Conservation (phyloP, 345 rosid species). For the Citrus glauca region DNA sequence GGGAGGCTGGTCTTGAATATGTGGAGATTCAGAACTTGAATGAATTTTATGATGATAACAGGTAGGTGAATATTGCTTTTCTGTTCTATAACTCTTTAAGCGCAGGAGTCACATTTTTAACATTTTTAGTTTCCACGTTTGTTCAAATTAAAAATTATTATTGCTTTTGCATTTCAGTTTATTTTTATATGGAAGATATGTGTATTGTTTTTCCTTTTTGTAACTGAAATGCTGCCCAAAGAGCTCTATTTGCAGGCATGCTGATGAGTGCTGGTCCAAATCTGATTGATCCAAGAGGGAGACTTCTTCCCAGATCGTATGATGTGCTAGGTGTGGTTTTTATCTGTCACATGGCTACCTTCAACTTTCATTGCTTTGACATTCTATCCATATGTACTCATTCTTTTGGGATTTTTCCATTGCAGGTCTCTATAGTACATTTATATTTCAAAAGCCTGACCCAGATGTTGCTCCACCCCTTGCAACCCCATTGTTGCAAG, state of each 20-base stretch:
- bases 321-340: slow-evolving; percentile 64
- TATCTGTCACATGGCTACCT: background rate
- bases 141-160: no score
- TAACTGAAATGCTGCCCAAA: slow-evolving; percentile 22
- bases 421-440: slow-evolving; percentile 81
- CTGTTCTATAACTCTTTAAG: background rate
- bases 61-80: slow-evolving; percentile 31
- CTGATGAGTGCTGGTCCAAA: slow-evolving; percentile 68
- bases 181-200: background rate
- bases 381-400: slow-evolving; percentile 3
- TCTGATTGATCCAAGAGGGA: slow-evolving; percentile 79
- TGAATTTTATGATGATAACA: slow-evolving; percentile 91
- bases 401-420: background rate
- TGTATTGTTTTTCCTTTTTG: slow-evolving; percentile 14
- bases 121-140: background rate
- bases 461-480: slow-evolving; percentile 89
- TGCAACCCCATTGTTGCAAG: slow-evolving; percentile 59
- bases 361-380: background rate
- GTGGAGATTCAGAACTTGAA: slow-evolving; percentile 92
- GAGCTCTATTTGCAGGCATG: slow-evolving; percentile 72
- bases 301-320: slow-evolving; percentile 82
- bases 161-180: background rate
- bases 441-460: slow-evolving; percentile 91
- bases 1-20: slow-evolving; percentile 96
- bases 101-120: background rate